A percentile compares a stretch with the other conserved stretches of the same genome.
Conservation (phyloP, 345 rosid genomes). For the Firmiana major region DNA sequence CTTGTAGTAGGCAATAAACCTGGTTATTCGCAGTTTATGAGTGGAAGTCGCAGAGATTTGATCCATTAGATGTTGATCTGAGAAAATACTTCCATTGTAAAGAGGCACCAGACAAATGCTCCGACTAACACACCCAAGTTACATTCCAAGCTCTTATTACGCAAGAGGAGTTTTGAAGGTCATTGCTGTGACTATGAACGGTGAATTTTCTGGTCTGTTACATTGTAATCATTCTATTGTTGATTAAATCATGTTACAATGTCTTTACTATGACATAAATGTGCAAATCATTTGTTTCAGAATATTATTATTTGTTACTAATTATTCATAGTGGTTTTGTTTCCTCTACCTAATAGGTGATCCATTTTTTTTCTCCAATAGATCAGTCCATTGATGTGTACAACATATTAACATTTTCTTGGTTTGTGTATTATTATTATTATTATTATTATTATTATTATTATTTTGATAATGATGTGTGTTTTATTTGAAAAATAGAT, state of each 20-base stretch:
- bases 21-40: not conserved
- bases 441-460: not conserved
- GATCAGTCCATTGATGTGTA: not conserved
- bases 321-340: not conserved
- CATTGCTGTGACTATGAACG: not conserved
- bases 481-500: not conserved
- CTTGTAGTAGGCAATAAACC: not conserved
- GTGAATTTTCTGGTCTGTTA: not conserved
- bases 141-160: not conserved
- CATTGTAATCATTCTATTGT: constrained; percentile 24
- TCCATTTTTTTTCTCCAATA: not conserved
- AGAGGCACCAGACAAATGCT: not conserved
- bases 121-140: not conserved
- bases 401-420: not conserved
- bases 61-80: not conserved
- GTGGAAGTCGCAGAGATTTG: not conserved
- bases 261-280: constrained; percentile 9
- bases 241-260: not conserved
- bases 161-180: not conserved
- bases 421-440: not conserved
- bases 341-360: not conserved
- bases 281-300: not conserved
- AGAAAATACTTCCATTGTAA: not conserved
- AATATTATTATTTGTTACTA: not conserved
- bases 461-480: too few species aligned